phyloP scores from a whole-genome alignment of 257 asterid species.

The Ilex aquifolium region DNA sequence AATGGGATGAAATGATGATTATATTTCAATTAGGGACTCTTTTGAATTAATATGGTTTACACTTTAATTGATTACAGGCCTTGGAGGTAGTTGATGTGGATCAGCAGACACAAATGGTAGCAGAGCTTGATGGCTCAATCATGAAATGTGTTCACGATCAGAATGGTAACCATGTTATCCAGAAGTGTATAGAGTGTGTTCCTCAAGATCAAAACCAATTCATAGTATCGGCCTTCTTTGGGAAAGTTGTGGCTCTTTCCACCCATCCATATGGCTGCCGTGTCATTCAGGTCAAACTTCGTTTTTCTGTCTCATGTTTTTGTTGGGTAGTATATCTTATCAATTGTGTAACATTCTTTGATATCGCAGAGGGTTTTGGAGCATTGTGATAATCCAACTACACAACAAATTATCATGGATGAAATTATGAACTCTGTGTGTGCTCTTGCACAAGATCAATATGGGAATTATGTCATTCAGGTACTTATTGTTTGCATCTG shows the following conservation, averaged over 20 bases:
- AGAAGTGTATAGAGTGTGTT: slow-evolving; percentile 78
- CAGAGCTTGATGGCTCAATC: slow-evolving; percentile 79
- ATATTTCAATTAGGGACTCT: not conserved
- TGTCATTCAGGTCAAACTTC: slow-evolving; percentile 74
- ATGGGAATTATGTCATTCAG: slow-evolving; percentile 92
- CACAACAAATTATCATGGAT: slow-evolving; percentile 54
- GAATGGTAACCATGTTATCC: slow-evolving; percentile 90
- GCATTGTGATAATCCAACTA: slow-evolving; percentile 57
- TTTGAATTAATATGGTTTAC: not conserved
- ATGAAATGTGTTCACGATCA: slow-evolving; percentile 86
- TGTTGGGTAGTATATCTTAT: slow-evolving; percentile 2
- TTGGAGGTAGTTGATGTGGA: slow-evolving; percentile 80
- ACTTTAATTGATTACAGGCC: slow-evolving; percentile 42
- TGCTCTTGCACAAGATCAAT: slow-evolving; percentile 75
- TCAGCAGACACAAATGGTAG: slow-evolving; percentile 60
- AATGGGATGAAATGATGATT: not conserved
- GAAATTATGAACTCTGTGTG: slow-evolving; percentile 71
- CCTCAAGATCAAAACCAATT: slow-evolving; percentile 65
- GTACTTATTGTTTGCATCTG: slow-evolving; percentile 21
- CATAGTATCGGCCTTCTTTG: slow-evolving; percentile 59
- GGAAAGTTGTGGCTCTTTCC: slow-evolving; percentile 72
- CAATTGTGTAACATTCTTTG: not conserved
- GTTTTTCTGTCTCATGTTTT: slow-evolving; percentile 8
- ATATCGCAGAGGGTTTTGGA: slow-evolving; percentile 72
- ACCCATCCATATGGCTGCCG: slow-evolving; percentile 92